Conservation (phyloP, 495 filamentous ascomycete genomes). For the Neurospora cerealis region DNA sequence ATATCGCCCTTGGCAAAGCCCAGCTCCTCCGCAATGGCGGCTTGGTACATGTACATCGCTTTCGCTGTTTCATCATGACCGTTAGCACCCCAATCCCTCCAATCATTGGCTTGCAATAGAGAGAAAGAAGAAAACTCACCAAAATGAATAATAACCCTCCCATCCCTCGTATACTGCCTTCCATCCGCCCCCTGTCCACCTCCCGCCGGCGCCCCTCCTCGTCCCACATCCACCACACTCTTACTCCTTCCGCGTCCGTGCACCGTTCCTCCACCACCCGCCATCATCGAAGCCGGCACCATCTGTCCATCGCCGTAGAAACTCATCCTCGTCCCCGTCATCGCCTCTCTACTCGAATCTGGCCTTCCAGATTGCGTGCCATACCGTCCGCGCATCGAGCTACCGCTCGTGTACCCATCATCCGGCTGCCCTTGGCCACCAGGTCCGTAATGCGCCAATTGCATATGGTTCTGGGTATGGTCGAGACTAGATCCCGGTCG, state of each 20-base stretch:
- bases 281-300: conserved; percentile 30
- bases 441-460: background rate
- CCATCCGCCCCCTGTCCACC: conserved; percentile 4
- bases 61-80: conserved; percentile 53
- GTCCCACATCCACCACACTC: conserved; percentile 58
- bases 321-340: conserved; percentile 34
- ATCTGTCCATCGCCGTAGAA: conserved; percentile 43
- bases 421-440: background rate
- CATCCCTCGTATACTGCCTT: conserved; percentile 73
- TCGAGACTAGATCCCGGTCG: background rate
- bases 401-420: background rate
- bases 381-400: background rate
- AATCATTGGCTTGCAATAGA: conserved; percentile 5
- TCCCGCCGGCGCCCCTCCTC: background rate
- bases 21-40: conserved; percentile 90
- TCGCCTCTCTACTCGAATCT: conserved; percentile 23
- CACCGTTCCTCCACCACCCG: conserved; percentile 37
- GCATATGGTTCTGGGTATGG: background rate
- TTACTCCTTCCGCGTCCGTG: conserved; percentile 48
- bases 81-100: too few species aligned
- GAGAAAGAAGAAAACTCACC: conserved; percentile 48
- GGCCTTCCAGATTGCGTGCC: conserved; percentile 19
- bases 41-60: conserved; percentile 87
- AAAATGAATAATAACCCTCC: conserved; percentile 80
- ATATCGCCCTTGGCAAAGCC: conserved; percentile 89